phyloP scores from a whole-genome alignment of 768 basidiomycete genomes.

The Tylopilus balloui region DNA sequence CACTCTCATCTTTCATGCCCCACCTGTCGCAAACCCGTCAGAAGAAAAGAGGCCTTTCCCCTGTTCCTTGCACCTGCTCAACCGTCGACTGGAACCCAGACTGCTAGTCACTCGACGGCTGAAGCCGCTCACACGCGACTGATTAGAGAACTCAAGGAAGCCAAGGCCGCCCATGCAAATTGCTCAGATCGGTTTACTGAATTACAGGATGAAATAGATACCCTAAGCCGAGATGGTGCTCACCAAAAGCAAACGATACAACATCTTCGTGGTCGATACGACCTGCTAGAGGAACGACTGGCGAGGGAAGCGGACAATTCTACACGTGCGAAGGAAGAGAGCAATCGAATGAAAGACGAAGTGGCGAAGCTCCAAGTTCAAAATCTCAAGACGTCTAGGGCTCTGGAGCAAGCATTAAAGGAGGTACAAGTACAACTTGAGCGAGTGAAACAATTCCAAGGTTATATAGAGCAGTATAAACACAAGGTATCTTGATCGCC shows the following conservation, averaged over 20 bases:
- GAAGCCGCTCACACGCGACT: constrained; percentile 11
- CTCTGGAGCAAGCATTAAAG: constrained; percentile 13
- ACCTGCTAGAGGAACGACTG: constrained; percentile 9
- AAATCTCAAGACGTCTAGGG: constrained; percentile 16
- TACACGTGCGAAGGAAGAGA: constrained; percentile 11
- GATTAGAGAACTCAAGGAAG: constrained; percentile 11
- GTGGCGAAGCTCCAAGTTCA: constrained; percentile 20
- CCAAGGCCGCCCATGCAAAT: constrained; percentile 11
- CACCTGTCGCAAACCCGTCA: constrained; percentile 29
- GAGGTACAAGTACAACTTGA: constrained; percentile 17
- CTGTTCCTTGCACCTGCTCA: constrained; percentile 26
- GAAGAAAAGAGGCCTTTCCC: constrained; percentile 24
- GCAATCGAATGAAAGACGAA: constrained; percentile 18
- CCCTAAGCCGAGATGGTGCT: constrained; percentile 4
- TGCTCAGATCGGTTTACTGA: constrained; percentile 9
- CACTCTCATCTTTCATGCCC: constrained; percentile 19
- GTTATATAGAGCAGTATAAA: constrained; percentile 18
- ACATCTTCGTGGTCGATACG: constrained; percentile 15
- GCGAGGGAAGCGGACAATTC: constrained; percentile 4
- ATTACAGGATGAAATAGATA: constrained; percentile 12
- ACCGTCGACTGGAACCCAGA: constrained; percentile 1
- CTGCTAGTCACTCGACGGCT: background rate
- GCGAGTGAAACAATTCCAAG: constrained; percentile 22
- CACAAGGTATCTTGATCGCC: constrained; percentile 16
- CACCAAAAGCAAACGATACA: constrained; percentile 9